Evolutionary conservation across 2,329 filamentous ascomycete species (phyloP), one percentile per base, ranked within the genome.

Genomic region (Beauveria rudraprayagi): DNA sequence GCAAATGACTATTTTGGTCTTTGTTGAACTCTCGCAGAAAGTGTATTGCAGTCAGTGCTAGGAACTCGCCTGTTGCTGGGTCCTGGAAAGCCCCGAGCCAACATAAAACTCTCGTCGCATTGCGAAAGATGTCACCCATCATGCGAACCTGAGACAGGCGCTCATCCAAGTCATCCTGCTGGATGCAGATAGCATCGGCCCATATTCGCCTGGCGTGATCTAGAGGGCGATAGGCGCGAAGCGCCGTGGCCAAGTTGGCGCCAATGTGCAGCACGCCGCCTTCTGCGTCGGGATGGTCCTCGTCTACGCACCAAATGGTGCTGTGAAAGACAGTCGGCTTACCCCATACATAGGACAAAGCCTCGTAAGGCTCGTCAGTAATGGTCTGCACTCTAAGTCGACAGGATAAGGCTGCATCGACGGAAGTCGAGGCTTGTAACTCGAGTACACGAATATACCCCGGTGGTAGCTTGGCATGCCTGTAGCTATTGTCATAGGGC

Each of bases 161-260:
- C 53, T 67, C 66, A 2, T 28, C n/a, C 28, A 56, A 9, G 14
- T 64, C 61, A 8, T 40, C 11, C 43, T 67, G 65, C 26, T 65
- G 61, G 43, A 67, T 67, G 47, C 64, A 67, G 1, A 66, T 57
- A 9, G 66, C 66, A 47, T 67, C 66, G 14, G 64, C 54, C 66
- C 66, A 67, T 3, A 67, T 60, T 8, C 51, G 34, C 28, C 48
- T 37, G 6, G 56, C 16, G 22, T 16, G 22, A 11, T 53, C 41
- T 22, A 11, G 1, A 22, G 17, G 54, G 22, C 62, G 59, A 47
- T 61, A 61, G 19, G 59, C 59, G 17, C 22, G 40, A n/a, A 63
- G 62, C 2, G 62, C 62, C 17, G 34, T 57, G 34, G 55, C 48
- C 40, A 63, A 28, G 24, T 63, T 63, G 11, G 54, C 59, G 7